phyloP scores from a whole-genome alignment of 345 rosid genomes.

The Ricinus communis region DNA sequence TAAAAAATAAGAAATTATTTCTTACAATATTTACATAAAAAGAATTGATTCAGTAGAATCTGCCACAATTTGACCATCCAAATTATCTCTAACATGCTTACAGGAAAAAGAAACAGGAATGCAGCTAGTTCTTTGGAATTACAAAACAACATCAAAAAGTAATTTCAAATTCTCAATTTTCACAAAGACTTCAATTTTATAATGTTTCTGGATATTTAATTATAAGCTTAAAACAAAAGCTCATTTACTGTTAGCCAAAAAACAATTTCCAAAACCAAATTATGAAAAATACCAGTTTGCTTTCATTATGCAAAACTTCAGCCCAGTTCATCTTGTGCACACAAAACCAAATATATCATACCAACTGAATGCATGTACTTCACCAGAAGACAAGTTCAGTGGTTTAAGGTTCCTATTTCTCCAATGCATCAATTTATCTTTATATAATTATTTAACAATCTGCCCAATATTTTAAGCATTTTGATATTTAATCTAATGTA shows the following conservation, averaged over 20 bases:
- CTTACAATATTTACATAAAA: too few species aligned
- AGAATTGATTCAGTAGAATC: neutral
- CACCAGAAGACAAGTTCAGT: neutral
- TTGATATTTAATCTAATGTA: neutral
- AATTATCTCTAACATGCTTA: too few species aligned
- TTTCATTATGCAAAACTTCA: neutral
- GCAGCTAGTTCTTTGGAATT: neutral
- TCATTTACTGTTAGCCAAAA: slow-evolving; percentile 1
- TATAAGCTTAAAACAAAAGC: neutral
- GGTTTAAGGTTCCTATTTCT: neutral
- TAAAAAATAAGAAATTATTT: neutral
- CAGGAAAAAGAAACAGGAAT: too few species aligned
- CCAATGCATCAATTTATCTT: neutral
- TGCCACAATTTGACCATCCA: neutral
- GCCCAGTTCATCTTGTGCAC: neutral
- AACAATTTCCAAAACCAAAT: neutral
- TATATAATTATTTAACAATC: neutral
- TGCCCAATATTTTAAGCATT: neutral
- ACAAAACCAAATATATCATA: neutral
- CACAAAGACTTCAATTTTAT: neutral
- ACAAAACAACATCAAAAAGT: neutral
- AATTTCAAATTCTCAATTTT: neutral
- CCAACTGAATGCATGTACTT: neutral
- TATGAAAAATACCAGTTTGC: neutral
- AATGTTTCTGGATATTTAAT: neutral